Conservation (phyloP, 2,329 filamentous ascomycete genomes). For the Phialophora tarda region DNA sequence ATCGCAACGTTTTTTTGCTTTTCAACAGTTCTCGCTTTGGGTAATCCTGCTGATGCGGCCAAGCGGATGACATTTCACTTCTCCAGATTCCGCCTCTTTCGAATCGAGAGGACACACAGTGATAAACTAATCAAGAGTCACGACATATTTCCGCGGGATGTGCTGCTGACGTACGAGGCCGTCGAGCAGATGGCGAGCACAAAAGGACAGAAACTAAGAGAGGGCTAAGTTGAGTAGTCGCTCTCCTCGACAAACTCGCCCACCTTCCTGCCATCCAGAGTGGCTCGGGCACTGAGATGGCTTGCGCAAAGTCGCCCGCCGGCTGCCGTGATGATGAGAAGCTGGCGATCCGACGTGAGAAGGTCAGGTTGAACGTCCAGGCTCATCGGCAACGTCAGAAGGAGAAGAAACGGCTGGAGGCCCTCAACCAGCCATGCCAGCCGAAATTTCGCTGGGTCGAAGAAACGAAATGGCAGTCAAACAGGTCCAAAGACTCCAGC, state of each 20-base stretch:
- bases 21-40: background rate
- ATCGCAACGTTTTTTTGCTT: background rate
- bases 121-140: background rate
- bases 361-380: slow-evolving; percentile 20
- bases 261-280: background rate
- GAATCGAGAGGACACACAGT: background rate
- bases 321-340: background rate
- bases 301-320: background rate
- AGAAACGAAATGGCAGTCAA: slow-evolving; percentile 9
- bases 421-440: background rate
- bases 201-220: background rate
- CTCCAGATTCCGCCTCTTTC: background rate
- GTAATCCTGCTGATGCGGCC: background rate
- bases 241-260: background rate
- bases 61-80: background rate
- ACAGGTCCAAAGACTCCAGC: background rate
- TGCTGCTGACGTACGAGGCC: background rate
- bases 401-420: slow-evolving; percentile 16
- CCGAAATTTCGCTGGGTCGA: slow-evolving; percentile 10
- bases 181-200: background rate
- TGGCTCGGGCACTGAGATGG: background rate
- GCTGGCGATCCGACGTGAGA: slow-evolving; percentile 10
- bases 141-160: background rate
- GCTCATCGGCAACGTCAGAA: slow-evolving; percentile 16
- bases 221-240: background rate